phyloP scores from a whole-genome alignment of 2,329 filamentous ascomycete species.

The Botrytis pseudocinerea region DNA sequence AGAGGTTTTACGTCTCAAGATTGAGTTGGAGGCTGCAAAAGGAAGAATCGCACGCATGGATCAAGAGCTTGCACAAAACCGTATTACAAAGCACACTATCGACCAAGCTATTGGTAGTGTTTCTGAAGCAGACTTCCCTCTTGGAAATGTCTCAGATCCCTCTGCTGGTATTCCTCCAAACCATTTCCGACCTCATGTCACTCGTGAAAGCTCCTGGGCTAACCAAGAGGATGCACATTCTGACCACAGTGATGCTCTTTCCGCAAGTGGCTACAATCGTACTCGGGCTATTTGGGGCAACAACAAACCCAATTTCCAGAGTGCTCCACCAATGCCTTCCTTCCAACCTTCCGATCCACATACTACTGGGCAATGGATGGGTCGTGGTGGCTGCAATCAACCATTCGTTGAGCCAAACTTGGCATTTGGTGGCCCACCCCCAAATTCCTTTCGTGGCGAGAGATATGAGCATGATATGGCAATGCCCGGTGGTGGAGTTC shows the following conservation, averaged over 20 bases:
- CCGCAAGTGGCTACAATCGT: constrained; percentile 54
- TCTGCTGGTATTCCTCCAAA: constrained; percentile 34
- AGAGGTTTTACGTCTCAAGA: constrained; percentile 67
- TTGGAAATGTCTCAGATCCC: constrained; percentile 31
- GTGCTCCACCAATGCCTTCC: constrained; percentile 26
- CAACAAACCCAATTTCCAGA: constrained; percentile 45
- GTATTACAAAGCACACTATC: constrained; percentile 59
- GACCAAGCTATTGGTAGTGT: constrained; percentile 55
- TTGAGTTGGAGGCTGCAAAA: constrained; percentile 70
- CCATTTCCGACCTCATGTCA: constrained; percentile 43
- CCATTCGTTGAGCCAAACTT: constrained; percentile 38
- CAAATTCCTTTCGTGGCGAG: constrained; percentile 37
- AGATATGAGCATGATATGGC: constrained; percentile 38
- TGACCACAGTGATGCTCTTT: constrained; percentile 57
- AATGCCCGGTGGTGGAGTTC: constrained; percentile 34
- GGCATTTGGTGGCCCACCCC: constrained; percentile 33
- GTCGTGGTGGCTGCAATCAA: constrained; percentile 41
- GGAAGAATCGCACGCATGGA: constrained; percentile 71
- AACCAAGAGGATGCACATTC: constrained; percentile 55
- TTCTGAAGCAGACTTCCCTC: constrained; percentile 47
- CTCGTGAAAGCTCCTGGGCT: constrained; percentile 53
- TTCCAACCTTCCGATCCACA: constrained; percentile 41
- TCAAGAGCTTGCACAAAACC: constrained; percentile 67
- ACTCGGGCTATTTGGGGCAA: constrained; percentile 58
- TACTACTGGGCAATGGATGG: constrained; percentile 51